Base-by-base conservation (phyloP, 1,139 yeast species). In the Suhomyces yuchorum region DNA sequence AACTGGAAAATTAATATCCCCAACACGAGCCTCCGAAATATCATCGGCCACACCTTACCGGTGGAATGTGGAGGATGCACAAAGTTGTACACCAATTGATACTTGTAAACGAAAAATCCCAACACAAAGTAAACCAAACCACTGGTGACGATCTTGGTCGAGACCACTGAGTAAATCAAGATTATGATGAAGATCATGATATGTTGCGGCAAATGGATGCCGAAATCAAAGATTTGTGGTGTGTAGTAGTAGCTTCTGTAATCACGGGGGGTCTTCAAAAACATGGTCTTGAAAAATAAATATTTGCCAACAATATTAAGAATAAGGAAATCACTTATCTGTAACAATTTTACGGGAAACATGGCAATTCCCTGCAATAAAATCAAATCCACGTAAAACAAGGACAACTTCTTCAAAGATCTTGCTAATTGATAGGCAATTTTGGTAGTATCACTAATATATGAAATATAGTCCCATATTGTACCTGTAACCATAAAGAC, bases 401-500 rank as follows among this genome's bases (percentile, higher is more conserved):
- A 70, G 7, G 96, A 85, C 47, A 87, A 75, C 42, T 82, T 80
- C 56, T 84, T 77, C 55, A 89, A 70, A 1, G 93, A 85, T 32
- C 81, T 77, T 0, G 96, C 96, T 50, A 89, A 70, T 53, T 85
- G 82, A 59, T 83, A 84, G 0, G 96, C 96, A 51, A 89, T 82
- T 62, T 84, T 82, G 4, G 96, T 82, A 46, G 78, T 87, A 61
- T 87, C 95, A 50, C 85, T 82, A 36, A 87, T 72, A 48, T 84
- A 76, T 3, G 89, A 85, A 73, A 83, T 77, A 51, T 81, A 80
- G 54, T 82, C 82, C 39, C 83, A 71, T 23, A 84, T 81, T 0
- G 96, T 86, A 46, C 93, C 92, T 19, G 90, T 89, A 43, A 87
- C 77, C 8, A 95, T 87, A 67, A 89, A 89, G 47, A 89, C 90